These are phyloP conservation scores for Penicillium alfredii DNA, from an alignment of 495 filamentous ascomycete species.

Conservation along the genomic window DNA sequence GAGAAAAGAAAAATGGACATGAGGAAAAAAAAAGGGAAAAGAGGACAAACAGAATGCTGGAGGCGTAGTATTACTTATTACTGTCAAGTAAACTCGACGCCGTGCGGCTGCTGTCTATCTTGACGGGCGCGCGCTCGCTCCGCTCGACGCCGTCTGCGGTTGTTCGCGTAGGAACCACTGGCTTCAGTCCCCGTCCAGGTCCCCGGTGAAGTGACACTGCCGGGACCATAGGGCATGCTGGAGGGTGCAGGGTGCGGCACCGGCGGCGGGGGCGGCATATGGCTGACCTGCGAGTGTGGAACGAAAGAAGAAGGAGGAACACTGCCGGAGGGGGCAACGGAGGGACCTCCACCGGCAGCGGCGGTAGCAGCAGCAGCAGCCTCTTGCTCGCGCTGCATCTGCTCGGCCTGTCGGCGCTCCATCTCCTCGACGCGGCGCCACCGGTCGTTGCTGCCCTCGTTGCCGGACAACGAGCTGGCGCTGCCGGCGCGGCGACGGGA, in stretches of 20 bases:
- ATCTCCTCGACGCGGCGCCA: conserved; percentile 49
- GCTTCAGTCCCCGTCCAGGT: conserved; percentile 47
- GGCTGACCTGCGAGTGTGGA: conserved; percentile 28
- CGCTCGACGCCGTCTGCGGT: conserved; percentile 46
- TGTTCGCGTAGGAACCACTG: conserved; percentile 50
- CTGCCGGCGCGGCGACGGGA: conserved; percentile 41
- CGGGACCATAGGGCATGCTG: conserved; percentile 34
- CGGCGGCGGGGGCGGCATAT: conserved; percentile 31
- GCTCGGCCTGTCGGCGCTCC: conserved; percentile 46
- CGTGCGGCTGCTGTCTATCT: conserved; percentile 38
- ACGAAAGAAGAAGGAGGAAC: conserved; percentile 27
- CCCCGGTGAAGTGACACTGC: conserved; percentile 43
- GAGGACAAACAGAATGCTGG: neutral
- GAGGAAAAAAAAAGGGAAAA: neutral
- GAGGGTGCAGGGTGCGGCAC: conserved; percentile 32
- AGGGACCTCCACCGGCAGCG: neutral
- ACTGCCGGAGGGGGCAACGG: conserved; percentile 24
- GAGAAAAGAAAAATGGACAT: neutral
- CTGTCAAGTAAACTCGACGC: conserved; percentile 44
- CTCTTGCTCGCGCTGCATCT: conserved; percentile 41
- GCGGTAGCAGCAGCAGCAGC: conserved; percentile 26
- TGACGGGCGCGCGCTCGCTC: conserved; percentile 45
- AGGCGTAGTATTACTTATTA: too few relatives aligned
- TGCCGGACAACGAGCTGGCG: conserved; percentile 40
- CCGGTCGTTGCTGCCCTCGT: conserved; percentile 39